Conservation (phyloP, 345 rosid genomes). For the Eucalyptus curtisii region DNA sequence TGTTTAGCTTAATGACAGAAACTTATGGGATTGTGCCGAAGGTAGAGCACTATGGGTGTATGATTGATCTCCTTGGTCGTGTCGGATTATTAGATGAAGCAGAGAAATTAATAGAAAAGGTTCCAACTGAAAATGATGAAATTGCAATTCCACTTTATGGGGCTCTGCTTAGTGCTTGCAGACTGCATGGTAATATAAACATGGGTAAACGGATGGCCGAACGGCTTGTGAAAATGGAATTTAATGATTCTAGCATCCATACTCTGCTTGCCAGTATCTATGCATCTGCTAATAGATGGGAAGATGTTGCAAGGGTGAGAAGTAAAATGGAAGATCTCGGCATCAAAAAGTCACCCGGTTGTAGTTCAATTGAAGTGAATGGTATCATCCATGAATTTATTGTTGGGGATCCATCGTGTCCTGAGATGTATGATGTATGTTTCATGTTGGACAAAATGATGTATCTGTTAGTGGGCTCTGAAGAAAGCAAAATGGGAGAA, state of each 20-base stretch:
- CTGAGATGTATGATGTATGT: conserved; percentile 19
- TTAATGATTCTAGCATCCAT: conserved; percentile 41
- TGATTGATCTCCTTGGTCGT: conserved; percentile 61
- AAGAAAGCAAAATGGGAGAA: neutral
- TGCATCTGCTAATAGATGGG: conserved; percentile 65
- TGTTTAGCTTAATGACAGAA: conserved; percentile 41
- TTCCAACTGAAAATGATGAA: conserved; percentile 15
- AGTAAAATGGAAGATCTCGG: conserved; percentile 64
- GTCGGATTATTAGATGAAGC: conserved; percentile 66
- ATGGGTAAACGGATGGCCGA: conserved; percentile 51
- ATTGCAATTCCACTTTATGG: conserved; percentile 44
- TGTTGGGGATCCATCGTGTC: conserved; percentile 31
- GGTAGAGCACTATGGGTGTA: conserved; percentile 57
- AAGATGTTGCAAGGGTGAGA: conserved; percentile 56
- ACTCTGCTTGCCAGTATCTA: conserved; percentile 61
- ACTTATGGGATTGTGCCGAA: conserved; percentile 38
- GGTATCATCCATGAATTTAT: conserved; percentile 37
- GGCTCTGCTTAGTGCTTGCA: conserved; percentile 65
- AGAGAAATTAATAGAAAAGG: conserved; percentile 30
- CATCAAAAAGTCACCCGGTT: conserved; percentile 64
- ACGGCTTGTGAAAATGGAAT: conserved; percentile 29
- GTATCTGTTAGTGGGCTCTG: conserved; percentile 1
- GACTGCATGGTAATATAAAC: conserved; percentile 40
- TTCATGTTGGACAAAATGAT: conserved; percentile 14
- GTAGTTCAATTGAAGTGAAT: conserved; percentile 52